phyloP scores from a whole-genome alignment of 139 green algal genomes.

The Asterochloris erici region DNA sequence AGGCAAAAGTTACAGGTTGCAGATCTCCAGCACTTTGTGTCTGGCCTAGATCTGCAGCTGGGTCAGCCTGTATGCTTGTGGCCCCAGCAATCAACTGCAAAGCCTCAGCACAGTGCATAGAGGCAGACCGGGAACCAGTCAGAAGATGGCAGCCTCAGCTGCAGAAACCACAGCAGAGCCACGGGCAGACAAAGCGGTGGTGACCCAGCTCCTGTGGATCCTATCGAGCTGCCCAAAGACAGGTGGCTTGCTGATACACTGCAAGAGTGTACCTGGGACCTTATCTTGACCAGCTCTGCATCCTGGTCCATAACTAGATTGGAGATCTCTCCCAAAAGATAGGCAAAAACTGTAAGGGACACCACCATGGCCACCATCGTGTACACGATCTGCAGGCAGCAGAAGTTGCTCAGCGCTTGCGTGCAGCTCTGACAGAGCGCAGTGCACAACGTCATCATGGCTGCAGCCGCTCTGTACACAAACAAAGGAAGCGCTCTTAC shows the following conservation, averaged over 20 bases:
- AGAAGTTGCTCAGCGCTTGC: too few species aligned
- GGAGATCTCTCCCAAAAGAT: conserved; percentile 42
- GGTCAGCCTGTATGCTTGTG: too few species aligned
- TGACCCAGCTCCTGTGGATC: not conserved
- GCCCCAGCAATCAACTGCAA: too few species aligned
- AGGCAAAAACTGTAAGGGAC: conserved; percentile 36
- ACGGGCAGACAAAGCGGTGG: not conserved
- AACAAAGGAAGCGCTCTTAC: too few species aligned
- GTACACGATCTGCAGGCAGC: conserved; percentile 31
- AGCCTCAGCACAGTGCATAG: too few species aligned
- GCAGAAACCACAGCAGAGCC: not conserved
- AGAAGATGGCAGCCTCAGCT: not conserved
- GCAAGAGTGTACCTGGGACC: conserved; percentile 1
- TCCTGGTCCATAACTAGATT: conserved; percentile 45
- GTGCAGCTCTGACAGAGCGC: too few species aligned
- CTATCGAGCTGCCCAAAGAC: not conserved
- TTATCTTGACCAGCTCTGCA: conserved; percentile 33
- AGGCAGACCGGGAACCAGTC: too few species aligned
- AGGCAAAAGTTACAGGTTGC: not conserved
- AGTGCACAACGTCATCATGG: too few species aligned
- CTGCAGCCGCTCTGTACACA: too few species aligned
- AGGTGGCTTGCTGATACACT: too few species aligned
- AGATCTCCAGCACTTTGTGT: too few species aligned
- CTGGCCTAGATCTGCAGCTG: too few species aligned
- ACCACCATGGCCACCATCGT: conserved; percentile 29